Conservation (phyloP, 1,284 basidiomycete genomes). For the Pyrrhoderma noxium region DNA sequence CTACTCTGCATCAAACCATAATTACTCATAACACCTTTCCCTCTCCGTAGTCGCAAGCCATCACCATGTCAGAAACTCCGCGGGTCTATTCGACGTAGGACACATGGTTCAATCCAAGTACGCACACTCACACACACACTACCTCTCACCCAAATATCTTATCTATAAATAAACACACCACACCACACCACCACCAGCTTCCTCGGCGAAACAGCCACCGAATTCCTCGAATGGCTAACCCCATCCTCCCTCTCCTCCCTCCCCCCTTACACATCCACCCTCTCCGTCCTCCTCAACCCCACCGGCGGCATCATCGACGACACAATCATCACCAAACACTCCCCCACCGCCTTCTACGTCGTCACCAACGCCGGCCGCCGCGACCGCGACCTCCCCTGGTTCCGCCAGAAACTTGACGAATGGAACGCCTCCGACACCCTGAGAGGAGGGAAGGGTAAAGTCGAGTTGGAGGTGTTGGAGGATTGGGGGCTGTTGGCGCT, state of each 20-base stretch:
- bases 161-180: background rate
- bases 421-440: conserved; percentile 51
- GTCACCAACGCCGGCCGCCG: conserved; percentile 95
- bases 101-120: conserved; percentile 94
- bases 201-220: conserved; percentile 63
- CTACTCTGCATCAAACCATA: too few species aligned
- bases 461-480: conserved; percentile 79
- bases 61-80: conserved; percentile 78
- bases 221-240: conserved; percentile 81
- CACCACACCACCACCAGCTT: conserved; percentile 32
- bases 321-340: conserved; percentile 80
- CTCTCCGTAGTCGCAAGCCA: conserved; percentile 74
- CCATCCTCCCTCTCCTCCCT: conserved; percentile 74
- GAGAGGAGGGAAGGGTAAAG: conserved; percentile 48
- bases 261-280: conserved; percentile 62
- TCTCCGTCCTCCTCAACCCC: conserved; percentile 87
- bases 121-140: too few species aligned
- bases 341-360: conserved; percentile 79
- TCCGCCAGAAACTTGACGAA: conserved; percentile 56
- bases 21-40: background rate
- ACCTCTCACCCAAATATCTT: too few species aligned
- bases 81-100: conserved; percentile 93
- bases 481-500: conserved; percentile 87
- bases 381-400: conserved; percentile 76
- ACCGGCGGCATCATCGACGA: conserved; percentile 95